Base-by-base conservation (phyloP, 257 asterid species). In the Striga asiatica region DNA sequence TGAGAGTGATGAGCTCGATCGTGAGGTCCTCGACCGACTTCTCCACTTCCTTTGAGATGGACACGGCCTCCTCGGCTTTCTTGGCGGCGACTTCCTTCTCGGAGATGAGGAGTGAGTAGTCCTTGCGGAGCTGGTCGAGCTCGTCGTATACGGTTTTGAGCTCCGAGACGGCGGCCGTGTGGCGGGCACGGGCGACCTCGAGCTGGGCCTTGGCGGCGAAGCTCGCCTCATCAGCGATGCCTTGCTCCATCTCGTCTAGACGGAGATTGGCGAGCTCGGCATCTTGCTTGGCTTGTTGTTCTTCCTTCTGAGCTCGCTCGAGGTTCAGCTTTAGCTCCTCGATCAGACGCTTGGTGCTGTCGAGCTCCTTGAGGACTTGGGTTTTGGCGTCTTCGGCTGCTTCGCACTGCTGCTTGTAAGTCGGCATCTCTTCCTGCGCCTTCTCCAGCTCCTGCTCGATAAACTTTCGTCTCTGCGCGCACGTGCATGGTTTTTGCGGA, bases 161-260 rank as follows among this genome's bases (percentile, higher is more conserved):
- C 54, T 93, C 96, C 2, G 87, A 21, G 48, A 81, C 72, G 6
- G 97, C 97, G 14, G 96, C 83, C 6, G 73, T 58, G 38, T 88
- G 89, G 63, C 97, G 66, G 2, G 96, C 94, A 61, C 65, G 78
- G 13, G 97, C 95, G 2, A 93, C 97, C 82, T 93, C 97, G 20
- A 93, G 87, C 82, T 93, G 96, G 7, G 91, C 97, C 82, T 74
- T 93, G 69, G 95, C 93, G 0, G 99, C 97, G 59, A 81, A 64
- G 61, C 97, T 83, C 38, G 86, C 71, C 48, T 83, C 97, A 23
- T 81, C 89, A 1, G 95, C 83, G 31, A 93, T 81, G 54, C 96
- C 99, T 59, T 83, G 84, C 65, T 88, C 94, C 71, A 93, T 71
- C 78, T 93, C 96, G 70, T 85, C 97, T 13, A 83, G 81, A 56